Conservation (phyloP, 2,329 filamentous ascomycete species). For the Teratosphaeria pseudoeucalypti region DNA sequence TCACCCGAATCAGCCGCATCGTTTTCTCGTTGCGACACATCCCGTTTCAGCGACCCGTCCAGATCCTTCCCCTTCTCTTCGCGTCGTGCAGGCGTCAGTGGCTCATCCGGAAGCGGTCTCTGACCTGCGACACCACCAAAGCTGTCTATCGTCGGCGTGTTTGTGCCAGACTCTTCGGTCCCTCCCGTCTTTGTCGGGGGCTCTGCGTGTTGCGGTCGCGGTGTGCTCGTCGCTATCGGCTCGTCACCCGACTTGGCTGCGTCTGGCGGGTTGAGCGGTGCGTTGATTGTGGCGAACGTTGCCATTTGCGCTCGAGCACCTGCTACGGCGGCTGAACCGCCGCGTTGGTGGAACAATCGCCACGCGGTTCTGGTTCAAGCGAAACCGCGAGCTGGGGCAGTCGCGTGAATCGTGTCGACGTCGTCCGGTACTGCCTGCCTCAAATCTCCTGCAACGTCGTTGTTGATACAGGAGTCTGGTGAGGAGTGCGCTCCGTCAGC, state of each 20-base stretch:
- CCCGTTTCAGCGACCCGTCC: conserved; percentile 37
- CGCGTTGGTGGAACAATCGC: conserved; percentile 10
- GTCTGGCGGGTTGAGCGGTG: conserved; percentile 27
- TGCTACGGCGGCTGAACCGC: conserved; percentile 3
- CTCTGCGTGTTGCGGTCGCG: conserved; percentile 35
- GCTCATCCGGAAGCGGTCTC: conserved; percentile 31
- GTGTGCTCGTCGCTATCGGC: conserved; percentile 45
- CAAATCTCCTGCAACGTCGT: not conserved
- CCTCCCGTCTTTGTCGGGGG: conserved; percentile 26
- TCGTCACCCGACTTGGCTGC: conserved; percentile 40
- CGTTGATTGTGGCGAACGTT: conserved; percentile 30
- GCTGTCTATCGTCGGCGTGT: conserved; percentile 53
- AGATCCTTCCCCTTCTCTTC: conserved; percentile 5
- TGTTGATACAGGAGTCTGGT: not conserved
- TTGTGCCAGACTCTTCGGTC: conserved; percentile 34
- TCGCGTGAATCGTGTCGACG: not conserved
- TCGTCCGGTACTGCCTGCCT: not conserved
- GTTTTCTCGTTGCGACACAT: conserved; percentile 50
- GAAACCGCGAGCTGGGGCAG: not conserved
- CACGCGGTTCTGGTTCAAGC: not conserved
- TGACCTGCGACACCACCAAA: conserved; percentile 39
- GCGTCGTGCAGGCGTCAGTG: conserved; percentile 9
- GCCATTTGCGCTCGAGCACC: conserved; percentile 15
- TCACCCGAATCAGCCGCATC: conserved; percentile 36
- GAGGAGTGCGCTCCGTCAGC: not conserved